Conservation (phyloP, 129 eudicot species). For the Saussurea involucrata region DNA sequence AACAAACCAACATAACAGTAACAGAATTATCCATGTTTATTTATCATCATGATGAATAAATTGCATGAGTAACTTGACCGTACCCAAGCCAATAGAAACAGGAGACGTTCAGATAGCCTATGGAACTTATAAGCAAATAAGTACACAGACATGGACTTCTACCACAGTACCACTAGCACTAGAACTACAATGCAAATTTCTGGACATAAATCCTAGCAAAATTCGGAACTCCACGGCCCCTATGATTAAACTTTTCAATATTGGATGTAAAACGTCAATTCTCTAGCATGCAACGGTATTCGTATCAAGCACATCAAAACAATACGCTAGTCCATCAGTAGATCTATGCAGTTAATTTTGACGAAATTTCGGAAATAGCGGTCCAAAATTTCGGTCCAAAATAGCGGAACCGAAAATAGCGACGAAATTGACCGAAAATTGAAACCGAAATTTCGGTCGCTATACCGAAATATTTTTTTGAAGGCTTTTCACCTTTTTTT, state of each 20-base stretch:
- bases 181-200: not conserved
- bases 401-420: too few relatives aligned
- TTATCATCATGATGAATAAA: not conserved
- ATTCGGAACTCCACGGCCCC: not conserved
- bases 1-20: not conserved
- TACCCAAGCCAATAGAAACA: not conserved
- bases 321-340: not conserved
- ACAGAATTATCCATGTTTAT: not conserved
- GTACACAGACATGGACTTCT: not conserved
- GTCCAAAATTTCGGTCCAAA: too few relatives aligned
- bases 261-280: not conserved
- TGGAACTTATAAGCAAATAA: not conserved
- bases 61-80: not conserved
- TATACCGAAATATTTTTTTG: too few relatives aligned
- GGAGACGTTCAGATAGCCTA: slow-evolving; percentile 10
- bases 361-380: too few relatives aligned
- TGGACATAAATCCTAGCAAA: not conserved
- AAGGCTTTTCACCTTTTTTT: too few relatives aligned
- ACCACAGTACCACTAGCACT: not conserved
- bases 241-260: not conserved
- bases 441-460: too few relatives aligned
- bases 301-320: slow-evolving; percentile 8
- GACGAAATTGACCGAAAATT: too few relatives aligned
- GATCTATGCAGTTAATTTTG: too few relatives aligned
- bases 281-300: slow-evolving; percentile 7